Evolutionary conservation across 2,329 filamentous ascomycete genomes (phyloP).

Genomic region (Ophiostoma perfectum): DNA sequence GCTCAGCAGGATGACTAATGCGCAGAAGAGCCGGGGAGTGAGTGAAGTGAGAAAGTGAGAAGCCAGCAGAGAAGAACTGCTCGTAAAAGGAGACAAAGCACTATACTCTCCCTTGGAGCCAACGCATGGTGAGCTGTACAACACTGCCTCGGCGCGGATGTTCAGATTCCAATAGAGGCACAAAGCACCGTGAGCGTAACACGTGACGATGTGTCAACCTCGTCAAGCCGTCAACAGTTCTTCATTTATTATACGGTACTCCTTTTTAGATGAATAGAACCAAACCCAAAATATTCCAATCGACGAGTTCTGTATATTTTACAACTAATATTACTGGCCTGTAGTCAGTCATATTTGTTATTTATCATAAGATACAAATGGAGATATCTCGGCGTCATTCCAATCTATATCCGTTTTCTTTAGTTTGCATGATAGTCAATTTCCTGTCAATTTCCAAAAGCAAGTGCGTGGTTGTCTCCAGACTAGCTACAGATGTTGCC

Average conservation of each 20-base stretch:
- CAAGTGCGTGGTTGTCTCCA: neutral
- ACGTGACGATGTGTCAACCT: neutral
- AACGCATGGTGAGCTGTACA: conserved; percentile 9
- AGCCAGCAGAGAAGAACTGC: too few relatives aligned
- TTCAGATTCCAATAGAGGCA: neutral
- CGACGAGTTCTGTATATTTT: neutral
- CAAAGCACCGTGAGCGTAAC: neutral
- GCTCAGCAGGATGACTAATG: neutral
- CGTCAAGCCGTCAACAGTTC: neutral
- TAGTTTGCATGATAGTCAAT: neutral
- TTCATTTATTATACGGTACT: neutral
- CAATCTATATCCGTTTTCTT: neutral
- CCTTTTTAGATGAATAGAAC: neutral
- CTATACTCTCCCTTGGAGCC: neutral
- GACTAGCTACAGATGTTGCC: too few relatives aligned
- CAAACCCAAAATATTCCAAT: too few relatives aligned
- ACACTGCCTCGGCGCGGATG: neutral
- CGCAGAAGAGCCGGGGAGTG: neutral
- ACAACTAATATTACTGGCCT: neutral
- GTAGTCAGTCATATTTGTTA: neutral
- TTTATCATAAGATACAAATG: neutral
- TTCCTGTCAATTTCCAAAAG: neutral
- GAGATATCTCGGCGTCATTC: conserved; percentile 9
- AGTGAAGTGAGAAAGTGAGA: neutral
- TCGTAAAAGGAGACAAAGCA: neutral